Evolutionary conservation across 2,329 filamentous ascomycete species (phyloP).

Genomic region (Penicillium freii): DNA sequence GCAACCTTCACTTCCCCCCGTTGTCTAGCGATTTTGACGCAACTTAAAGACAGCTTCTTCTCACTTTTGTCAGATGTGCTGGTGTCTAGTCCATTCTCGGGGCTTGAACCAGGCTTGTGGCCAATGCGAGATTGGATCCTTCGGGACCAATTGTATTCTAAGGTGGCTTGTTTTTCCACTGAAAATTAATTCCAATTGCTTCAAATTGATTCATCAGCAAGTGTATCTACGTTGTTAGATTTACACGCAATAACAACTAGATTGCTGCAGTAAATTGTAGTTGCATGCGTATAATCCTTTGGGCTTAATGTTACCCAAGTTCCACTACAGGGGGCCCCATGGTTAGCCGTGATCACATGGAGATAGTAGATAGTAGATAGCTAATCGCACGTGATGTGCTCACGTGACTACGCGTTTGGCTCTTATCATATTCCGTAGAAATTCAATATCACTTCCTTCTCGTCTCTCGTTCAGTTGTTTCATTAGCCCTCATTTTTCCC

Average conservation of each 20-base stretch:
- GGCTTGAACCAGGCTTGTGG: slow-evolving; percentile 9
- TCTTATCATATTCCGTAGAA: slow-evolving; percentile 26
- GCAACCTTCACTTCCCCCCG: slow-evolving; percentile 17
- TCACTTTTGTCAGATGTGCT: slow-evolving; percentile 8
- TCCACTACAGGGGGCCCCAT: neutral
- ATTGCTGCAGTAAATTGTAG: neutral
- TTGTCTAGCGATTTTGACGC: slow-evolving; percentile 29
- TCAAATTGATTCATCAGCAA: neutral
- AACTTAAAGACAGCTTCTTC: slow-evolving; percentile 11
- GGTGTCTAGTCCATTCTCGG: neutral
- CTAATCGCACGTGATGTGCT: fast-evolving
- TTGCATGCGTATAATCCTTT: no score
- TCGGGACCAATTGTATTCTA: slow-evolving; percentile 33
- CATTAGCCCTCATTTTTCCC: neutral
- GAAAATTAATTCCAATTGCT: slow-evolving; percentile 4
- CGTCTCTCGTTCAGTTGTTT: slow-evolving; percentile 5
- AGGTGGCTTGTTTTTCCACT: slow-evolving; percentile 20
- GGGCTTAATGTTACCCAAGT: neutral
- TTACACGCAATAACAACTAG: neutral
- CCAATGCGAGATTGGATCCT: slow-evolving; percentile 27
- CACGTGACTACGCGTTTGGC: slow-evolving; percentile 30
- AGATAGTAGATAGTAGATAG: neutral
- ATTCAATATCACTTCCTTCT: slow-evolving; percentile 25
- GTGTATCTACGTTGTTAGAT: neutral
- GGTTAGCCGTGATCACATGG: neutral